Base-by-base conservation (phyloP, 2,329 filamentous ascomycete species). In the Trichoderma sp. region DNA sequence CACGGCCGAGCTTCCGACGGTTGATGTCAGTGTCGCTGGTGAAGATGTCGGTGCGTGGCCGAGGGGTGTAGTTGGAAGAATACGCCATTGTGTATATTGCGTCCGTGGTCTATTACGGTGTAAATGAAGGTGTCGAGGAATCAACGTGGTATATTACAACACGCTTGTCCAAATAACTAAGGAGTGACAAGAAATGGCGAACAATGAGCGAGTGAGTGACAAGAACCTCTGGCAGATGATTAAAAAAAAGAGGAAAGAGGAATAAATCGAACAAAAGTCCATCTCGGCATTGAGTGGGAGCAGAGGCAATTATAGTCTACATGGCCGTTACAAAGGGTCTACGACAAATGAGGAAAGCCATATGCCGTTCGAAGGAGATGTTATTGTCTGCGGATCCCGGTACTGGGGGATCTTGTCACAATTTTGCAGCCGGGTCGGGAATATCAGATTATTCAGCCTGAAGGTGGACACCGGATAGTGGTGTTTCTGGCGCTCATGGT, bases 1-100 rank as follows among this genome's bases (percentile, higher is more conserved):
- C 86, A 68, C 90, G 88, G 69, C 83, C 85, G 78, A 88, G 89
- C 82, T 88, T 81, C 72, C 87, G 83, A 60, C 87, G 83, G 79
- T 93, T 88, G 77, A 92, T 90, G 75, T 88, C 86, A 52, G 88
- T 91, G 76, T 91, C 89, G 72, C 78, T 81, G 64, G 89, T 91
- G 79, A 90, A 88, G 76, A 88, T 80, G 76, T 88, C 86, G 63
- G 86, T 88, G 51, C 84, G 76, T 26, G 86, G 86, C 58, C 75
- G 73, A 34, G 74, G 71, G 58, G 69, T 76, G 71, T 74, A 78
- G 18, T 73, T 73, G 32, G 76, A 70, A 8, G 77, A 77, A 70
- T 75, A 75, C 52, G 76, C 71, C 76, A 78, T 78, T 63, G 56
- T 70, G 26, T 46, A 28, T 37, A 46, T 5, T 24, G 18, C 26